Percentiles rank a stretch among this genome's conserved stretches.
phyloP scores from a whole-genome alignment of 768 basidiomycete genomes.

The Rhodotorula taiwanensis region DNA sequence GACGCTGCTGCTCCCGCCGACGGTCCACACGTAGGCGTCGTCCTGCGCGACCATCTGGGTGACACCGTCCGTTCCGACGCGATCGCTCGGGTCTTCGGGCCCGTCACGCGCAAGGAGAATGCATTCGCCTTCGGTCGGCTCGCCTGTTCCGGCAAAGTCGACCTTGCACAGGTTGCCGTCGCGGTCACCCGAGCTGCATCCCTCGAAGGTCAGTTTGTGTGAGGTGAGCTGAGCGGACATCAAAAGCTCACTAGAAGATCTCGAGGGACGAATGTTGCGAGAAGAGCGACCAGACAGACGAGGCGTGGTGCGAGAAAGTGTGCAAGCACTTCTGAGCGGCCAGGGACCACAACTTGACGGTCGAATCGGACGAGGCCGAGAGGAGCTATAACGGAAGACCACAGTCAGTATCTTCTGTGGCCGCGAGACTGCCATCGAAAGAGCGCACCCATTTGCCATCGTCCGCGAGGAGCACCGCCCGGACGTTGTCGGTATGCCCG shows the following conservation, averaged over 20 bases:
- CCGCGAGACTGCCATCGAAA: constrained; percentile 44
- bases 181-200: constrained; percentile 86
- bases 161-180: constrained; percentile 82
- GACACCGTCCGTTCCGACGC: constrained; percentile 52
- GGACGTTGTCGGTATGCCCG: constrained; percentile 94
- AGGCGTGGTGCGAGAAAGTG: constrained; percentile 90
- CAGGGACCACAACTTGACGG: constrained; percentile 91
- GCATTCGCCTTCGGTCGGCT: constrained; percentile 84
- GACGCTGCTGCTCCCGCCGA: constrained; percentile 71
- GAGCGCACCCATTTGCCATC: constrained; percentile 78
- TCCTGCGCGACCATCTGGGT: constrained; percentile 76
- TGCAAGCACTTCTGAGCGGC: constrained; percentile 78
- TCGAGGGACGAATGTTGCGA: constrained; percentile 79
- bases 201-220: no score
- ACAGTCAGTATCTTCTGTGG: not conserved
- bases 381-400: constrained; percentile 21
- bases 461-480: constrained; percentile 78
- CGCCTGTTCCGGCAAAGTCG: constrained; percentile 75
- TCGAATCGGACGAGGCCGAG: constrained; percentile 49
- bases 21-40: constrained; percentile 82
- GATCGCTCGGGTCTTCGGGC: constrained; percentile 48
- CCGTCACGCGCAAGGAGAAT: constrained; percentile 59
- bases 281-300: constrained; percentile 74
- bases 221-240: no score
- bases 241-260: no score